Base-by-base conservation (phyloP, 2,329 filamentous ascomycete species). In the Aspergillus hortae region DNA sequence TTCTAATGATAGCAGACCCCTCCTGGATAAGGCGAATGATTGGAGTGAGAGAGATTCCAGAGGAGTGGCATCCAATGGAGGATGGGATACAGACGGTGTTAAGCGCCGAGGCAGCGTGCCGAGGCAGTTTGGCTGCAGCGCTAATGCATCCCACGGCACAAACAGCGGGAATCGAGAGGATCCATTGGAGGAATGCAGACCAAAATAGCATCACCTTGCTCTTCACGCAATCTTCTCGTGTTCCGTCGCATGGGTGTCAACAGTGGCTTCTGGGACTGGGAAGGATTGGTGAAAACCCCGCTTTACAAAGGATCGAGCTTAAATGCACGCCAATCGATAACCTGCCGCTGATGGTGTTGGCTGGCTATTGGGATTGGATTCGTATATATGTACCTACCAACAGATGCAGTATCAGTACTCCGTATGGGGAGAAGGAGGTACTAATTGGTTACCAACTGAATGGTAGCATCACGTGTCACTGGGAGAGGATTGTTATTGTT, bases 231-330 rank as follows among this genome's bases (percentile, higher is more conserved):
- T 30, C 27, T 9, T 30, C 10, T 30, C 27, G 19, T 19, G 19
- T 27, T 27, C 25, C 25, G 7, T 30, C 6, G 35, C 7, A 38
- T n/a, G 15, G 35, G 14, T 17, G 2, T 17, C 35, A 6, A 21
- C 19, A 6, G 30, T 44, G 32, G 36, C 19, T 35, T 49, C 40
- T 41, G n/a, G 17, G 1, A 21, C 27, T 19, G 12, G 14, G 35
- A 3, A 30, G 21, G 46, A 52, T 71, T 62, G 45, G 76, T 52
- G 2, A 55, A 61, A 42, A 78, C 72, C 11, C 55, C 52, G 35
- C 76, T 76, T 4, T 63, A 47, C 4, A 66, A 54, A 38, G 36
- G 35, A 38, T 42, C 40, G 14, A 44, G 38, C 10, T 40, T 44
- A 44, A 44, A 35, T 17, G 10, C 25, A 33, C 30, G n/a, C 47